These are phyloP conservation scores for Diplotaxis tenuifolia DNA, from an alignment of 345 rosid species.

Conservation along the genomic window DNA sequence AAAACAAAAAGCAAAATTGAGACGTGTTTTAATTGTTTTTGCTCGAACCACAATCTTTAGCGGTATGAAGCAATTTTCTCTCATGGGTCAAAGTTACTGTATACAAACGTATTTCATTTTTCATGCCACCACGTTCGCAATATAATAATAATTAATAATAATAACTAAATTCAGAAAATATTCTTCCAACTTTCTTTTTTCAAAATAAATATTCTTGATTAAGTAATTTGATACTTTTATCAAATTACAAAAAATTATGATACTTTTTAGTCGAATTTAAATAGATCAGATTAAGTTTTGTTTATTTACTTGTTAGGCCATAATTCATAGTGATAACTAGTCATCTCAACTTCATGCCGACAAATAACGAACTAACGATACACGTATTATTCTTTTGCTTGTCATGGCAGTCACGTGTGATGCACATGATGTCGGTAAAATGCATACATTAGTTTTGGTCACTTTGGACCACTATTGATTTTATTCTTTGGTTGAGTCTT, in stretches of 20 bases:
- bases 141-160: neutral
- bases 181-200: neutral
- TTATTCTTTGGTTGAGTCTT: constrained; percentile 16
- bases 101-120: neutral
- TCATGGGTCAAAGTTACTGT: neutral
- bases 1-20: neutral
- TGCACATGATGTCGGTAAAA: constrained; percentile 35
- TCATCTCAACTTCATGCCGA: constrained; percentile 22
- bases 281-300: neutral
- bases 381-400: constrained; percentile 7
- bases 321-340: neutral
- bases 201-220: neutral
- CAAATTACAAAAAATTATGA: neutral
- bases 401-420: constrained; percentile 32
- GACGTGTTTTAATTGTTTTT: neutral
- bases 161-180: neutral
- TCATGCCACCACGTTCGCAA: neutral
- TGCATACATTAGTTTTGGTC: constrained; percentile 20
- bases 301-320: neutral
- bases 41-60: neutral
- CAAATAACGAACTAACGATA: constrained; percentile 27
- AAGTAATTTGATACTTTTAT: neutral
- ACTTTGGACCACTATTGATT: constrained; percentile 23
- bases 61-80: neutral
- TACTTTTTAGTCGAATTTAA: neutral